Conservation (phyloP, 768 basidiomycete species). For the Pleurotus tuoliensis region DNA sequence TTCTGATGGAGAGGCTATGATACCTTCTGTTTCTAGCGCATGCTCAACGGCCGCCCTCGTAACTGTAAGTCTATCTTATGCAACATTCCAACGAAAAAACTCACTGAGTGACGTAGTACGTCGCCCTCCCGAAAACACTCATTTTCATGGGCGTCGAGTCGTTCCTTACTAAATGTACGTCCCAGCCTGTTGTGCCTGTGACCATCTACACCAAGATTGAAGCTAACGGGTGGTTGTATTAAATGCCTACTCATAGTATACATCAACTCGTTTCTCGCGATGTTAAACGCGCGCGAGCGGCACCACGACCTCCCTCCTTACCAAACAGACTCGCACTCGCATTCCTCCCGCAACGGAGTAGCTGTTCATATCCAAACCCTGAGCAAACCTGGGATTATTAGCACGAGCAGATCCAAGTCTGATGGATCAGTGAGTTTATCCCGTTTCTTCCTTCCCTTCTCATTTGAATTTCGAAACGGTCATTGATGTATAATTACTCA, state of each 20-base stretch:
- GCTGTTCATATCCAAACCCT: too few relatives aligned
- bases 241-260: neutral
- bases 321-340: too few relatives aligned
- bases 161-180: constrained; percentile 17
- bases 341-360: too few relatives aligned
- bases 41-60: constrained; percentile 12
- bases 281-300: neutral
- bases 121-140: constrained; percentile 13
- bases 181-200: too few relatives aligned
- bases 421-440: neutral
- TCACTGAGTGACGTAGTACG: constrained; percentile 5
- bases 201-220: neutral
- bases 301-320: too few relatives aligned
- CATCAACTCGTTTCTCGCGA: constrained; percentile 5
- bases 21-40: neutral
- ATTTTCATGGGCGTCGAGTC: constrained; percentile 17
- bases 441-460: neutral
- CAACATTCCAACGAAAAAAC: neutral
- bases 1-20: neutral
- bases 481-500: too few relatives aligned
- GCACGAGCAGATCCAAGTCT: neutral
- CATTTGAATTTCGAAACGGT: too few relatives aligned
- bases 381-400: neutral
- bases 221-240: neutral
- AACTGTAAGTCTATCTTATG: neutral